Conservation (phyloP, 2,329 filamentous ascomycete genomes). For the Fusarium chaquense region DNA sequence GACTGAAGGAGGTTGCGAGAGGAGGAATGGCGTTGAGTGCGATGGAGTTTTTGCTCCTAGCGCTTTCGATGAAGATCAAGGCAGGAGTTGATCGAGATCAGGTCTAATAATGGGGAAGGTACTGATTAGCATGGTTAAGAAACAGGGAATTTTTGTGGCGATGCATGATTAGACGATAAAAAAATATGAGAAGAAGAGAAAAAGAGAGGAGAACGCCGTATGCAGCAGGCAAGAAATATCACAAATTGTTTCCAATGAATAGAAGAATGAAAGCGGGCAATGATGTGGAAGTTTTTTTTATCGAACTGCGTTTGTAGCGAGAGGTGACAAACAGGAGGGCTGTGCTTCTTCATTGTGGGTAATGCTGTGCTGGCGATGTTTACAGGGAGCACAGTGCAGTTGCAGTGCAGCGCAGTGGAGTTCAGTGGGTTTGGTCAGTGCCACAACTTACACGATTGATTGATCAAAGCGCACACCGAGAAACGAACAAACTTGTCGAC, state of each 20-base stretch:
- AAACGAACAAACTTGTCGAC: conserved; percentile 36
- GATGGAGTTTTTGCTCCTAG: conserved; percentile 29
- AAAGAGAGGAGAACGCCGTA: not conserved
- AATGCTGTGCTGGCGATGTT: conserved; percentile 10
- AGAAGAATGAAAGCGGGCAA: not conserved
- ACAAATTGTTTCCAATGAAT: not conserved
- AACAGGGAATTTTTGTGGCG: conserved; percentile 30
- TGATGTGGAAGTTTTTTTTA: conserved; percentile 5
- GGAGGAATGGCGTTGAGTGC: not conserved
- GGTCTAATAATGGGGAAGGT: conserved; percentile 41
- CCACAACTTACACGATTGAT: conserved; percentile 41
- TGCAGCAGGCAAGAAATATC: not conserved
- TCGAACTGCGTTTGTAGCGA: conserved; percentile 12
- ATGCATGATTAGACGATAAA: conserved; percentile 14
- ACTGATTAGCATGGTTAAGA: conserved; percentile 41
- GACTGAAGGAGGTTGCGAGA: conserved; percentile 14
- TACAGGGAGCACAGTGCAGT: conserved; percentile 17
- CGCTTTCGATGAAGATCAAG: conserved; percentile 37
- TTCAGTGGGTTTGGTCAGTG: conserved; percentile 16
- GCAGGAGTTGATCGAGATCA: conserved; percentile 34
- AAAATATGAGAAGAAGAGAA: not conserved
- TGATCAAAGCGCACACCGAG: conserved; percentile 26
- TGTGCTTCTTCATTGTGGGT: not conserved
- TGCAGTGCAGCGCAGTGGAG: not conserved
- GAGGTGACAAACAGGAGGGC: not conserved